phyloP scores from a whole-genome alignment of 371 early-diverging fungal genomes.

The Mucor lusitanicus region DNA sequence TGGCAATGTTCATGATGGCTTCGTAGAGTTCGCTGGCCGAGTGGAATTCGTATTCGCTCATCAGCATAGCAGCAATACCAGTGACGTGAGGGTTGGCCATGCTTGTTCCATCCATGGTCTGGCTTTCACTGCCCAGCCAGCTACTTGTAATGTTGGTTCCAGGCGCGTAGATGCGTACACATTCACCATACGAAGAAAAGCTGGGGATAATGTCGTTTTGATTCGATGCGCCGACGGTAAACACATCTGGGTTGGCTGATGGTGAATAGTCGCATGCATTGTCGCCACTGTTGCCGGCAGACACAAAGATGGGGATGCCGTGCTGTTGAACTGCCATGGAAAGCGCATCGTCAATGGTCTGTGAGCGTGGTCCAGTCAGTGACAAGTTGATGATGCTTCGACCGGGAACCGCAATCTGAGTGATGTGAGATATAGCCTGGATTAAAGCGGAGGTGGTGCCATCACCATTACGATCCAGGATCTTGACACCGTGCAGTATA shows the following conservation, averaged over 20 bases:
- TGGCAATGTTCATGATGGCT: constrained; percentile 14
- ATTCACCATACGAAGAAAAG: constrained; percentile 58
- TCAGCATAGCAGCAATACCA: constrained; percentile 50
- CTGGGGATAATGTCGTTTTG: constrained; percentile 43
- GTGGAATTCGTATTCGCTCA: constrained; percentile 23
- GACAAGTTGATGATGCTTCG: constrained; percentile 60
- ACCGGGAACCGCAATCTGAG: constrained; percentile 24
- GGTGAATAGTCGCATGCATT: constrained; percentile 76
- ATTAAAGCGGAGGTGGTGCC: constrained; percentile 44
- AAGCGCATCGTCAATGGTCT: constrained; percentile 36
- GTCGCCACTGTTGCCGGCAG: constrained; percentile 72
- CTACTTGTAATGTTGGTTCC: constrained; percentile 51
- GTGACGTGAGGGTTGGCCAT: constrained; percentile 78
- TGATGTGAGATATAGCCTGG: constrained; percentile 32
- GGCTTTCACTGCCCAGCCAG: constrained; percentile 44
- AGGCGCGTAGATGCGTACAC: constrained; percentile 63
- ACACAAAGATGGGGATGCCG: constrained; percentile 53
- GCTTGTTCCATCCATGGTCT: constrained; percentile 66
- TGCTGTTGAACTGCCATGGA: constrained; percentile 46
- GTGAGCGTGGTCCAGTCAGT: constrained; percentile 53
- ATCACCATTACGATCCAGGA: constrained; percentile 55
- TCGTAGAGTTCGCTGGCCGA: constrained; percentile 27
- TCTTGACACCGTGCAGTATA: constrained; percentile 64
- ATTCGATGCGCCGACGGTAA: constrained; percentile 70
- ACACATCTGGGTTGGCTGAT: constrained; percentile 58